phyloP scores from a whole-genome alignment of 2,329 filamentous ascomycete species.

The Nigrospora osmanthi region DNA sequence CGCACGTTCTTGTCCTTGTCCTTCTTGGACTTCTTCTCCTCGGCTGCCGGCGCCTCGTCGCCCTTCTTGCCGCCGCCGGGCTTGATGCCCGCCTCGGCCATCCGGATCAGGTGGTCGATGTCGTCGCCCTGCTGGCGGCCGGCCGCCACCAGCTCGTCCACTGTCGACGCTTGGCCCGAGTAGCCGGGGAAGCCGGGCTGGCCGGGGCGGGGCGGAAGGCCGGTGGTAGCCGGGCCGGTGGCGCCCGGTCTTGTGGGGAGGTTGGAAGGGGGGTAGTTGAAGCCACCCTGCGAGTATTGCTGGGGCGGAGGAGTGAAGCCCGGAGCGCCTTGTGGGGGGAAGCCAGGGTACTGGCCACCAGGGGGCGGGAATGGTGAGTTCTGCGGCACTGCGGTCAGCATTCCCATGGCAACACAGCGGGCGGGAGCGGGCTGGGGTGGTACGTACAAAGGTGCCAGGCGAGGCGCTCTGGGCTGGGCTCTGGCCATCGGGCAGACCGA shows the following conservation, averaged over 20 bases:
- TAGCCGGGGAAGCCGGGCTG: constrained; percentile 22
- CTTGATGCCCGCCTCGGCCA: constrained; percentile 54
- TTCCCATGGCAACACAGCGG: too few relatives aligned
- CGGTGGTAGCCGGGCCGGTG: constrained; percentile 27
- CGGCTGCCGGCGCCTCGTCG: constrained; percentile 31
- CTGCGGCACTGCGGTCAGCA: constrained; percentile 10
- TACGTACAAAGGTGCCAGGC: constrained; percentile 52
- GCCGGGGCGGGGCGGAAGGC: constrained; percentile 36
- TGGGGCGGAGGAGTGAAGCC: constrained; percentile 25
- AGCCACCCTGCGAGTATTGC: constrained; percentile 23
- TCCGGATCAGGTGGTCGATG: constrained; percentile 57
- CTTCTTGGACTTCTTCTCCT: constrained; percentile 61
- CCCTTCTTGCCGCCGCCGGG: constrained; percentile 28
- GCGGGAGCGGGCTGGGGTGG: neutral
- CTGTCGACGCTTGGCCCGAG: constrained; percentile 29
- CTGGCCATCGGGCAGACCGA: constrained; percentile 30
- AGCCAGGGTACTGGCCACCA: constrained; percentile 26
- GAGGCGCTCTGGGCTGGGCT: constrained; percentile 44
- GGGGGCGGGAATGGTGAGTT: constrained; percentile 36
- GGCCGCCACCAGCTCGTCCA: constrained; percentile 39
- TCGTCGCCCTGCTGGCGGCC: constrained; percentile 44
- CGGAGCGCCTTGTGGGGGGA: constrained; percentile 27
- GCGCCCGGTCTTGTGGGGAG: constrained; percentile 39
- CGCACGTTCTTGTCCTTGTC: constrained; percentile 58
- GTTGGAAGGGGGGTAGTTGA: constrained; percentile 27